Percentiles rank a stretch among this genome's conserved stretches.
Evolutionary conservation across 805 yeast species (phyloP).

Genomic region (Cyberlindnera suaveolens): DNA sequence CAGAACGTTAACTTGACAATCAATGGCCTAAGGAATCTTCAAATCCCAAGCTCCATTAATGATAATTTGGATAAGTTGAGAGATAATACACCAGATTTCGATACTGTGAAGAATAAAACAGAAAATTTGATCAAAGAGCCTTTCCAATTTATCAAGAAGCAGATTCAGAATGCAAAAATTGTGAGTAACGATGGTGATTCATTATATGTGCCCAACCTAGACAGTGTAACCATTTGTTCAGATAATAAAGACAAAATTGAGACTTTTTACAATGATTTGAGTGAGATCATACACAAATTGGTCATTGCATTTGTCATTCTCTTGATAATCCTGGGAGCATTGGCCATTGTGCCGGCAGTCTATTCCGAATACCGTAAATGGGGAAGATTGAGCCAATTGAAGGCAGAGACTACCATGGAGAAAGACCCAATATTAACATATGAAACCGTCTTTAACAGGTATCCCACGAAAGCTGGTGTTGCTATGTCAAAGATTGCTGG

Average conservation of each 20-base stretch:
- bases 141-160: slow-evolving; percentile 40
- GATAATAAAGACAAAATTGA: slow-evolving; percentile 33
- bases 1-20: slow-evolving; percentile 54
- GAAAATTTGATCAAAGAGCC: slow-evolving; percentile 51
- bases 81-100: slow-evolving; percentile 57
- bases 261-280: slow-evolving; percentile 32
- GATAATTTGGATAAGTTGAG: slow-evolving; percentile 45
- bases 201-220: slow-evolving; percentile 37
- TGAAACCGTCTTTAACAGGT: slow-evolving; percentile 19
- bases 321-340: slow-evolving; percentile 35
- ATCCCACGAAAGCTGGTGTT: slow-evolving; percentile 19
- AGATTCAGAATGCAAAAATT: slow-evolving; percentile 31
- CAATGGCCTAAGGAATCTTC: slow-evolving; percentile 44
- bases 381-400: slow-evolving; percentile 36
- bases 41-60: slow-evolving; percentile 63
- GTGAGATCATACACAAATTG: slow-evolving; percentile 17
- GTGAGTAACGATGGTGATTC: slow-evolving; percentile 9
- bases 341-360: slow-evolving; percentile 36
- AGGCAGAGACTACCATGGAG: slow-evolving; percentile 10
- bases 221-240: slow-evolving; percentile 33
- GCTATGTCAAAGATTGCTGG: slow-evolving; percentile 6
- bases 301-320: slow-evolving; percentile 34
- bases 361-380: slow-evolving; percentile 43
- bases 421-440: slow-evolving; percentile 15
- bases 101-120: slow-evolving; percentile 54